Conservation (phyloP, 768 basidiomycete genomes). For the Hygrophorus pudorinus region DNA sequence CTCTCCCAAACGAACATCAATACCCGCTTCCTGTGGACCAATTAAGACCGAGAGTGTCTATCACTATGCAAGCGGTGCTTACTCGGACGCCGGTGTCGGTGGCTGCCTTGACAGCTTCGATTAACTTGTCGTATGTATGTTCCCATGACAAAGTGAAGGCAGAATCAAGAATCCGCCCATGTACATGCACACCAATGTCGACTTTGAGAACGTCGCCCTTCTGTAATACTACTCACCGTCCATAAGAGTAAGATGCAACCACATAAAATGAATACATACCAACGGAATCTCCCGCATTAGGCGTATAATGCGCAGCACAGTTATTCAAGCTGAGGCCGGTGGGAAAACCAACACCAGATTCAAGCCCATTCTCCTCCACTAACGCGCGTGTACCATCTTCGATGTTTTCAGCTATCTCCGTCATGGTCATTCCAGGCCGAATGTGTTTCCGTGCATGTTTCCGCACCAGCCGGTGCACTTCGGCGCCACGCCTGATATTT, state of each 20-base stretch:
- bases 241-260: neutral
- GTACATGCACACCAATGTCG: constrained; percentile 95
- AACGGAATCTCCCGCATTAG: constrained; percentile 84
- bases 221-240: constrained; percentile 54
- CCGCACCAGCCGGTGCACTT: constrained; percentile 91
- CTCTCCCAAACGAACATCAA: constrained; percentile 90
- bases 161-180: constrained; percentile 90
- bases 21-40: constrained; percentile 75
- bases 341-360: constrained; percentile 89
- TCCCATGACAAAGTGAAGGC: constrained; percentile 91
- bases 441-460: constrained; percentile 73
- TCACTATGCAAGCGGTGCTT: constrained; percentile 7
- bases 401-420: constrained; percentile 86
- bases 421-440: constrained; percentile 89
- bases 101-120: constrained; percentile 90
- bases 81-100: constrained; percentile 89
- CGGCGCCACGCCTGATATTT: constrained; percentile 84
- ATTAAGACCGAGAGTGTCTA: neutral
- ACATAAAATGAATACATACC: constrained; percentile 33
- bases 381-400: constrained; percentile 87
- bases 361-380: constrained; percentile 83
- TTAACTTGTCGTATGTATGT: constrained; percentile 78
- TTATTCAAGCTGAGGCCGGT: constrained; percentile 91
- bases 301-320: constrained; percentile 94
- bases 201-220: constrained; percentile 89